These are phyloP conservation scores for Kalaharituber pfeilii DNA, from an alignment of 2,329 filamentous ascomycete species.

Conservation along the genomic window DNA sequence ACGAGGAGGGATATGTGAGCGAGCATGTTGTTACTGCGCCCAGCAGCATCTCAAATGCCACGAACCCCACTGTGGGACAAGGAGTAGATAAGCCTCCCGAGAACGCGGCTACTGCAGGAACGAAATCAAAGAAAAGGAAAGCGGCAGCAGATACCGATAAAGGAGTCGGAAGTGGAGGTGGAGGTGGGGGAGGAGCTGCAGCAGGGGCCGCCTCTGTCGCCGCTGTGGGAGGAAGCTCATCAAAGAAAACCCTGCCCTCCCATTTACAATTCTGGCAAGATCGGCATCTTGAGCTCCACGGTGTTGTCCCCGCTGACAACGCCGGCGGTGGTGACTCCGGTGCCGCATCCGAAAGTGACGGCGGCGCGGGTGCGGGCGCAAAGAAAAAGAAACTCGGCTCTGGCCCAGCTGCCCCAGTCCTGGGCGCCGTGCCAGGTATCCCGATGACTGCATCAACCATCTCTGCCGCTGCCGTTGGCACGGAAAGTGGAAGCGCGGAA, in stretches of 20 bases:
- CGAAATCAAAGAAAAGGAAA: conserved; percentile 23
- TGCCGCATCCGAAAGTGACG: conserved; percentile 24
- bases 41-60: too few relatives aligned
- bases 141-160: conserved; percentile 23
- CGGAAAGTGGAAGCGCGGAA: conserved; percentile 4
- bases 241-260: conserved; percentile 37
- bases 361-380: conserved; percentile 24
- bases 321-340: conserved; percentile 22
- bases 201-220: not conserved
- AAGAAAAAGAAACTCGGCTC: conserved; percentile 10
- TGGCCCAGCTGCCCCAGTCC: conserved; percentile 23
- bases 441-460: conserved; percentile 10
- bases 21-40: conserved; percentile 39
- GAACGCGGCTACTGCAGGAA: conserved; percentile 27
- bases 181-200: not conserved
- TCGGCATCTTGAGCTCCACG: conserved; percentile 49
- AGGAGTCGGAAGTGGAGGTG: too few relatives aligned
- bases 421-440: conserved; percentile 5
- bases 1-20: conserved; percentile 53
- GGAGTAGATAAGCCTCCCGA: too few relatives aligned
- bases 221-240: conserved; percentile 2
- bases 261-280: conserved; percentile 57
- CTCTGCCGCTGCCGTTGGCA: conserved; percentile 16
- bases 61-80: conserved; percentile 22
- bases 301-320: conserved; percentile 27